Percentiles rank a stretch among this genome's conserved stretches.
Evolutionary conservation across 2,329 filamentous ascomycete species (phyloP).

Genomic region (Dactylella cylindrospora): DNA sequence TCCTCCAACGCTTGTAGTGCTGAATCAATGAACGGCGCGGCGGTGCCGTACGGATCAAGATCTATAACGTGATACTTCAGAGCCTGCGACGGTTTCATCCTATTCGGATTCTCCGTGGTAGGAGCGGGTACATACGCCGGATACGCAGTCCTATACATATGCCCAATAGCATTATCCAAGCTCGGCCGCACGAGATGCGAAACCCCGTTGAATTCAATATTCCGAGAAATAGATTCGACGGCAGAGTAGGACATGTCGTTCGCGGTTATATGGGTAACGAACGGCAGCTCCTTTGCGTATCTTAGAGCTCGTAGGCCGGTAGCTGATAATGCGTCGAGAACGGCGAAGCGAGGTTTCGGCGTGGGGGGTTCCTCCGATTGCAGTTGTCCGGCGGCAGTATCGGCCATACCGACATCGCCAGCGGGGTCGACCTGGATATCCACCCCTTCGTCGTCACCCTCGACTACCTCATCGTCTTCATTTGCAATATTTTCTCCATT

Average conservation of each 20-base stretch:
- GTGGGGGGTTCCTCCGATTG: constrained; percentile 12
- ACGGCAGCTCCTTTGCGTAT: constrained; percentile 88
- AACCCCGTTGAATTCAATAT: constrained; percentile 79
- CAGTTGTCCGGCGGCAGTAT: constrained; percentile 16
- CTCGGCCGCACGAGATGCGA: constrained; percentile 11
- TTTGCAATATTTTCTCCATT: constrained; percentile 12
- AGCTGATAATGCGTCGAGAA: constrained; percentile 91
- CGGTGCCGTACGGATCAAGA: constrained; percentile 92
- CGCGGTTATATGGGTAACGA: constrained; percentile 76
- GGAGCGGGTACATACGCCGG: constrained; percentile 13
- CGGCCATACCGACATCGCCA: constrained; percentile 22
- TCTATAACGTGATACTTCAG: constrained; percentile 89
- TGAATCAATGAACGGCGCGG: constrained; percentile 86
- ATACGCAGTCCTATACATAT: constrained; percentile 69
- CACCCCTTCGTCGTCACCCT: constrained; percentile 24
- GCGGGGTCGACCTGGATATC: constrained; percentile 3
- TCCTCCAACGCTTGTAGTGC: constrained; percentile 80
- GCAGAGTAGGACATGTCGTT: constrained; percentile 84
- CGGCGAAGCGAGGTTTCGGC: constrained; percentile 63
- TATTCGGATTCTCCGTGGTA: constrained; percentile 15
- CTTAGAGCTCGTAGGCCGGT: constrained; percentile 87
- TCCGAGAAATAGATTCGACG: constrained; percentile 76
- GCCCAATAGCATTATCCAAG: constrained; percentile 72
- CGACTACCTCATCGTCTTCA: constrained; percentile 51
- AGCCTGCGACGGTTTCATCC: not conserved